Conservation (phyloP, 805 yeast species). For the Candida manassasensis region DNA sequence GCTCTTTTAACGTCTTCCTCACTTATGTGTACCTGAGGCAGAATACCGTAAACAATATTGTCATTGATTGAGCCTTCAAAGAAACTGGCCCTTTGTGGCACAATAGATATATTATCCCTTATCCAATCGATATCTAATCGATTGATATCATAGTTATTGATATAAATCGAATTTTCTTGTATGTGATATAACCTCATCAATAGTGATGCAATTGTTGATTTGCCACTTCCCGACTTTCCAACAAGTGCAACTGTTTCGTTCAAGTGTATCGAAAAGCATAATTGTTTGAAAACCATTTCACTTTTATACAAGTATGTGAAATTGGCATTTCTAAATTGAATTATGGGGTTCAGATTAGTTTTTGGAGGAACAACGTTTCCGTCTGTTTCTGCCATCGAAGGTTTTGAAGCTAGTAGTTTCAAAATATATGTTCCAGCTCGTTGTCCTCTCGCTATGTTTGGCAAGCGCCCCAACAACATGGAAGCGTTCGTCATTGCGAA, state of each 20-base stretch:
- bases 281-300: conserved; percentile 31
- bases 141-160: conserved; percentile 40
- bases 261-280: conserved; percentile 39
- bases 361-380: conserved; percentile 30
- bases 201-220: conserved; percentile 67
- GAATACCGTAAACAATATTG: conserved; percentile 62
- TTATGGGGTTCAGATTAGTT: conserved; percentile 10
- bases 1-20: conserved; percentile 31
- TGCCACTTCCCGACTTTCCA: conserved; percentile 91
- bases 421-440: conserved; percentile 57
- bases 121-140: conserved; percentile 43
- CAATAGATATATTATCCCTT: conserved; percentile 57
- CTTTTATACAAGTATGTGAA: conserved; percentile 45
- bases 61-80: conserved; percentile 72
- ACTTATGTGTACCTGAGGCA: conserved; percentile 13
- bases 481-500: conserved; percentile 69
- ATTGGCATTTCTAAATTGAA: conserved; percentile 41
- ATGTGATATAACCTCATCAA: conserved; percentile 50
- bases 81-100: conserved; percentile 69
- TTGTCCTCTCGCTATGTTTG: conserved; percentile 76
- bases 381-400: conserved; percentile 31
- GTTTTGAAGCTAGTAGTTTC: conserved; percentile 30
- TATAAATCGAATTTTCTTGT: conserved; percentile 35
- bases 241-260: conserved; percentile 61
- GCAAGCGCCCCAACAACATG: conserved; percentile 58